Percentiles rank a stretch among this genome's conserved stretches.
Conservation (phyloP, 805 yeast genomes). For the Wickerhamomyces bovis region DNA sequence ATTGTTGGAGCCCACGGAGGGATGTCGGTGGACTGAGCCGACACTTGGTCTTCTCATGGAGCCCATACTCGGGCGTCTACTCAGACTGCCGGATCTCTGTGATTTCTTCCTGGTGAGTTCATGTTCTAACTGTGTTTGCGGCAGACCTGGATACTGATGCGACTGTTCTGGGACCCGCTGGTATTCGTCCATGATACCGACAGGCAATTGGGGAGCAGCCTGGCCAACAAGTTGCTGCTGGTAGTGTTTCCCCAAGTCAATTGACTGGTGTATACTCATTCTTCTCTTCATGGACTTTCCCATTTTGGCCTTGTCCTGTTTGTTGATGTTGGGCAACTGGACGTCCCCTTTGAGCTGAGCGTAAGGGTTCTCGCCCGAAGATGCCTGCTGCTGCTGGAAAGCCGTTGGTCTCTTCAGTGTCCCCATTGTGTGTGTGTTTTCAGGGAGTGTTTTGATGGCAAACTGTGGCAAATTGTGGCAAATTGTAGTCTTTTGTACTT, state of each 20-base stretch:
- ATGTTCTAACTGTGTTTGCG: slow-evolving; percentile 5
- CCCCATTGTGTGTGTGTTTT: slow-evolving; percentile 5
- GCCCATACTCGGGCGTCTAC: not conserved
- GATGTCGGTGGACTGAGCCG: not conserved
- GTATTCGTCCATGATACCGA: slow-evolving; percentile 14
- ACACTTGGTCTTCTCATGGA: not conserved
- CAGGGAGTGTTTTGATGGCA: not conserved
- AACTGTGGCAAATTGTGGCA: no score
- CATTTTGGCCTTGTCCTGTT: slow-evolving; percentile 31
- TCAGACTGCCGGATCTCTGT: not conserved
- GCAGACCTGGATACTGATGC: slow-evolving; percentile 4
- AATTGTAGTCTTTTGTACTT: no score
- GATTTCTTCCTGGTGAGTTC: slow-evolving; percentile 1
- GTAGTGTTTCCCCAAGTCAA: slow-evolving; percentile 11
- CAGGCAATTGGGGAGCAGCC: slow-evolving; percentile 26
- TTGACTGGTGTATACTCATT: slow-evolving; percentile 33
- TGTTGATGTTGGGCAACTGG: slow-evolving; percentile 28
- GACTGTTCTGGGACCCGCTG: slow-evolving; percentile 4
- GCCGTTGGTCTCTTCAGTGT: slow-evolving; percentile 6
- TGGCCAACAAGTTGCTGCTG: slow-evolving; percentile 5
- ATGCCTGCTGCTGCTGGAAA: not conserved
- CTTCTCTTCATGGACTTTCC: slow-evolving; percentile 39
- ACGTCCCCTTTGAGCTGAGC: slow-evolving; percentile 15
- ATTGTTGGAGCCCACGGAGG: not conserved
- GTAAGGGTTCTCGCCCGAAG: slow-evolving; percentile 16